Evolutionary conservation across 495 filamentous ascomycete genomes (phyloP), one percentile per base, ranked within the genome.

Genomic region (Penicillium verhagenii): DNA sequence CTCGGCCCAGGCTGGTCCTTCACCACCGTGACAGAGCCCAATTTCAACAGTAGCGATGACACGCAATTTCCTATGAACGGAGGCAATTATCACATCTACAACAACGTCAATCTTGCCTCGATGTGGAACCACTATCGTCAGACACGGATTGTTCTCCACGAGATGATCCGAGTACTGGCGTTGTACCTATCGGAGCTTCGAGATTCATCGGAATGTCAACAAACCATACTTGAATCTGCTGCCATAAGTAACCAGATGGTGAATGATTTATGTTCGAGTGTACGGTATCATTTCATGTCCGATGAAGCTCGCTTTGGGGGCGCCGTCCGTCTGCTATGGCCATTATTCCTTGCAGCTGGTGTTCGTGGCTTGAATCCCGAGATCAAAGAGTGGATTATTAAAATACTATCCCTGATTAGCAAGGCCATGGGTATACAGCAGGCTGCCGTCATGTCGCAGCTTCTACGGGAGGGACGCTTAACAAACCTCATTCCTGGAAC

Each of bases 51-150:
- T 3, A n/a, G n/a, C 13, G 16, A 31, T 7, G 10, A 40, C 7
- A 26, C 25, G 7, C 42, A 33, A 7, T 43, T 37, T 18, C 11
- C 47, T 16, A 25, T 23, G 10, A 24, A 40, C 11, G 13, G 43
- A 16, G 29, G 33, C 11, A 43, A 6, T 33, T 50, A 58, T 18
- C 55, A 62, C 24, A 14, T 46, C 5, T 62, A 56, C 37, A 26
- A 19, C 7, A 52, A 25, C 14, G 24, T 55, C 20, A 18, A 10
- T 23, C 0, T 51, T 4, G 55, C 56, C 7, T 42, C 55, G 3
- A 42, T 58, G 31, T 62, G 59, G 59, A 62, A 58, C 20, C 33
- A 58, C 24, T 62, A 56, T 16, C 56, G 52, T 5, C 59, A 58
- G 43, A 35, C 48, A 13, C 59, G 59, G 5, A 56, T 62, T 19